Conservation (phyloP, 108 stramenopile species). For the Fistulifera pelliculosa region DNA sequence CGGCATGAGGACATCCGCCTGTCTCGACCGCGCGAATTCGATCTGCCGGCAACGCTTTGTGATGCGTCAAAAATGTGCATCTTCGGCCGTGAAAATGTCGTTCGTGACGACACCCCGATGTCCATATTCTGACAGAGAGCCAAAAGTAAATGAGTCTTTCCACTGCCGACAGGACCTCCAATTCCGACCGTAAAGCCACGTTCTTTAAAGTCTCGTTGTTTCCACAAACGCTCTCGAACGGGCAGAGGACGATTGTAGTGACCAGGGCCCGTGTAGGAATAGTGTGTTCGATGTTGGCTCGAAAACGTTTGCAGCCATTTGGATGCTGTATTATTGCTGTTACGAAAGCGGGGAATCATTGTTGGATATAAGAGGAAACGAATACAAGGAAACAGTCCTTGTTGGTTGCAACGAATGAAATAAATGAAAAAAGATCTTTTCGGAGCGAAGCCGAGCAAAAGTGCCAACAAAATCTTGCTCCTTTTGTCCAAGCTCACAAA, state of each 20-base stretch:
- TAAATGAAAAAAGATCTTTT: too few relatives aligned
- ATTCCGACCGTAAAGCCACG: constrained; percentile 91
- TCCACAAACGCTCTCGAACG: constrained; percentile 8
- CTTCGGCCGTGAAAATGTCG: constrained; percentile 98
- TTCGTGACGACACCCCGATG: constrained; percentile 85
- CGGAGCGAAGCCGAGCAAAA: too few relatives aligned
- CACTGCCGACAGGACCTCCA: constrained; percentile 87
- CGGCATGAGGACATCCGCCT: constrained; percentile 97
- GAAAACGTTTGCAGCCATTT: too few relatives aligned
- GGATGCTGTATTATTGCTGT: too few relatives aligned
- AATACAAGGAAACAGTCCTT: too few relatives aligned
- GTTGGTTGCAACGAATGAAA: too few relatives aligned
- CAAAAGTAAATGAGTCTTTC: constrained; percentile 82
- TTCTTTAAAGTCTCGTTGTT: constrained; percentile 16
- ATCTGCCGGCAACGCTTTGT: constrained; percentile 56
- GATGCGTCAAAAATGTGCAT: constrained; percentile 88
- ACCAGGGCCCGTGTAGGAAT: constrained; percentile 5
- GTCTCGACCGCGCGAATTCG: constrained; percentile 94
- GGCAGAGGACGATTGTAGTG: not conserved
- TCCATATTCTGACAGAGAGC: constrained; percentile 41
- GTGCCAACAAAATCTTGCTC: too few relatives aligned
- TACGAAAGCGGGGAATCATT: too few relatives aligned
- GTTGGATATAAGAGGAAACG: too few relatives aligned
- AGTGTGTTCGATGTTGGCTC: constrained; percentile 6
- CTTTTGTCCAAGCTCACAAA: too few relatives aligned